These are phyloP conservation scores for Penicillium oxalicum DNA, from an alignment of 2,329 filamentous ascomycete species.

Conservation along the genomic window DNA sequence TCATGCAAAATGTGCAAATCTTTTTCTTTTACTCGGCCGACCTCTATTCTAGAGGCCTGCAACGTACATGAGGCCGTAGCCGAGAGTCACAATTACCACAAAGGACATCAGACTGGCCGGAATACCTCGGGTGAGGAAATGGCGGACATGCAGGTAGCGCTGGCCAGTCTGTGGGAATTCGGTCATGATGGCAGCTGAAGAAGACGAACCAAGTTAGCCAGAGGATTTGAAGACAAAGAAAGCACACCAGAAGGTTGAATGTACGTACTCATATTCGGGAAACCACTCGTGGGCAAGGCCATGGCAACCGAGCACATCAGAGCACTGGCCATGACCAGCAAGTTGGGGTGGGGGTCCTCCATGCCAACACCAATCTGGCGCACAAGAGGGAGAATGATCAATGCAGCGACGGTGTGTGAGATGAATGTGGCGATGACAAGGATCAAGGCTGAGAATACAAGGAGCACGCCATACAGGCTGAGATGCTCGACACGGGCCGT, in stretches of 20 bases:
- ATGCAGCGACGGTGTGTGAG: slow-evolving; percentile 89
- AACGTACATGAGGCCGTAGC: slow-evolving; percentile 82
- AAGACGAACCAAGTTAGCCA: slow-evolving; percentile 8
- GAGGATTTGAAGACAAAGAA: slow-evolving; percentile 8
- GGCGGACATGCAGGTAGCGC: slow-evolving; percentile 82
- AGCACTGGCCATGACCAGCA: slow-evolving; percentile 90
- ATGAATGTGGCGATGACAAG: slow-evolving; percentile 96
- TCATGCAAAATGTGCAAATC: too few relatives aligned
- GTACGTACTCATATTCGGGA: slow-evolving; percentile 97
- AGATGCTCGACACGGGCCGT: slow-evolving; percentile 67
- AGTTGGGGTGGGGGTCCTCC: slow-evolving; percentile 84
- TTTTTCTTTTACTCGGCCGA: too few relatives aligned
- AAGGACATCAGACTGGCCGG: slow-evolving; percentile 79
- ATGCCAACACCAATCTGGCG: slow-evolving; percentile 77
- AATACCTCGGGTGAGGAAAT: slow-evolving; percentile 91
- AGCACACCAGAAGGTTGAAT: background rate
- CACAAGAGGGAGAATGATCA: slow-evolving; percentile 90
- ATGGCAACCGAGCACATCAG: slow-evolving; percentile 98
- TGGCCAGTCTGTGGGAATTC: slow-evolving; percentile 87
- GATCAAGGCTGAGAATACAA: slow-evolving; percentile 79
- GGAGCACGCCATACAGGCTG: slow-evolving; percentile 76
- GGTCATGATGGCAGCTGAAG: slow-evolving; percentile 95
- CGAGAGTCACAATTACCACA: slow-evolving; percentile 75
- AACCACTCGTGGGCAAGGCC: slow-evolving; percentile 90
- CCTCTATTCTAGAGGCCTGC: slow-evolving; percentile 50